Conservation (phyloP, 2,329 filamentous ascomycete genomes). For the Diaporthe caulivora region DNA sequence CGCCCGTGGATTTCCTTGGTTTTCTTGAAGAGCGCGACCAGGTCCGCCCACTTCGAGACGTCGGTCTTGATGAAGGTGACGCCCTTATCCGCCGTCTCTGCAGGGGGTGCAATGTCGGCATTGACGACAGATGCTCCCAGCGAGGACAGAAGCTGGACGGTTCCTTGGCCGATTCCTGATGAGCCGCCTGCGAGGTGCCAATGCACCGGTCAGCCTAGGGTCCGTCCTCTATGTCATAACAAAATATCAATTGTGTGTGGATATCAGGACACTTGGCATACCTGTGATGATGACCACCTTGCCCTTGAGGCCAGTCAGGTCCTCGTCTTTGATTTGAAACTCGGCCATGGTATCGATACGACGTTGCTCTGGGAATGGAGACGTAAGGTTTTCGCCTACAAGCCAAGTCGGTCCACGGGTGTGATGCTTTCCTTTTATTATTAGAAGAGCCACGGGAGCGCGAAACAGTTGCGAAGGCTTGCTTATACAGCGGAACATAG, state of each 20-base stretch:
- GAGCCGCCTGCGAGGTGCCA: constrained; percentile 58
- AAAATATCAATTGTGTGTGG: too few species aligned
- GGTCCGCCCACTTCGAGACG: constrained; percentile 63
- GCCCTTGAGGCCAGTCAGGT: constrained; percentile 57
- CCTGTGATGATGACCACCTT: constrained; percentile 65
- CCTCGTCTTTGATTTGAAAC: constrained; percentile 58
- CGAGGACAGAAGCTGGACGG: constrained; percentile 62
- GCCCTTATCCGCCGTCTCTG: constrained; percentile 41
- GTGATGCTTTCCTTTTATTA: constrained; percentile 13
- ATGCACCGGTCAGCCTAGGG: not conserved
- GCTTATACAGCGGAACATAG: not conserved
- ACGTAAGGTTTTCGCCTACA: constrained; percentile 9
- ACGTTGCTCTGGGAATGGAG: constrained; percentile 9
- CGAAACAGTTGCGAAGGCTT: not conserved
- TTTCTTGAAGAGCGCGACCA: constrained; percentile 64
- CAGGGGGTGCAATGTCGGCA: constrained; percentile 62
- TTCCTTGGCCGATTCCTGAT: constrained; percentile 71
- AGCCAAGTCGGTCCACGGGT: constrained; percentile 20
- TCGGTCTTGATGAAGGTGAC: constrained; percentile 60
- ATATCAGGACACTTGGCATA: constrained; percentile 6
- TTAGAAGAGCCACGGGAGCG: not conserved
- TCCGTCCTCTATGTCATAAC: not conserved
- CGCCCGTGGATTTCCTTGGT: constrained; percentile 75
- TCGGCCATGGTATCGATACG: constrained; percentile 52
- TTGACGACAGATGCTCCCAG: constrained; percentile 67